Base-by-base conservation (phyloP, 2,329 filamentous ascomycete genomes). In the Fusarium miscanthi region DNA sequence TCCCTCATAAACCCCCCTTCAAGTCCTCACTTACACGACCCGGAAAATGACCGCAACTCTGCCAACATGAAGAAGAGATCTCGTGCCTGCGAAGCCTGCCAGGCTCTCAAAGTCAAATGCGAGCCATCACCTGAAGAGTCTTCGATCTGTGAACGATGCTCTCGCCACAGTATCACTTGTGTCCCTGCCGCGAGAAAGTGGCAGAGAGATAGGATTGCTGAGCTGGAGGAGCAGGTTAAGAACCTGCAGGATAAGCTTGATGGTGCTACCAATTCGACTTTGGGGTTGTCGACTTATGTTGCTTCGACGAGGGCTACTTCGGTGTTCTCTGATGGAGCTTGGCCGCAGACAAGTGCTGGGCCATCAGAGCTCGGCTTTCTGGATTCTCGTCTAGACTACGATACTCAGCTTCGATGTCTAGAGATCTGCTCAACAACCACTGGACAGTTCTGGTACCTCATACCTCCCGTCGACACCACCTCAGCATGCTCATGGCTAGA, bases 101-200 rank as follows among this genome's bases (percentile, higher is more conserved):
- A 72, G 38, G 59, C 63, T 25, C 63, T 72, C 31, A 72, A 72
- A 49, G 56, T 72, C 54, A 72, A 69, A 41, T 72, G 69, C 59
- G 64, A 72, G 5, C 64, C 38, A n/a, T 59, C 58, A 1, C 13
- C 62, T 2, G 37, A 37, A 14, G 51, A 57, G 16, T 31, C 35
- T 27, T 54, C 54, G 4, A 23, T 52, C 19, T 72, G 69, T 57
- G 69, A 69, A 23, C 54, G 69, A 46, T 72, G 69, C 14, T 48
- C 41, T 23, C 69, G 69, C 17, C 51, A 49, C 23, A 60, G 5
- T 27, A 52, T 72, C 41, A 60, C 30, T 3, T 72, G 69, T n/a
- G 63, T 58, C 1, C 69, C 69, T 13, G 69, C 64, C 2, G 69
- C 69, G 6, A 64, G 69, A 4, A 67, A 59, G 30, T 72, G 63